Evolutionary conservation across 495 filamentous ascomycete genomes (phyloP), one percentile per base, ranked within the genome.

Genomic region (Neurospora sp.): DNA sequence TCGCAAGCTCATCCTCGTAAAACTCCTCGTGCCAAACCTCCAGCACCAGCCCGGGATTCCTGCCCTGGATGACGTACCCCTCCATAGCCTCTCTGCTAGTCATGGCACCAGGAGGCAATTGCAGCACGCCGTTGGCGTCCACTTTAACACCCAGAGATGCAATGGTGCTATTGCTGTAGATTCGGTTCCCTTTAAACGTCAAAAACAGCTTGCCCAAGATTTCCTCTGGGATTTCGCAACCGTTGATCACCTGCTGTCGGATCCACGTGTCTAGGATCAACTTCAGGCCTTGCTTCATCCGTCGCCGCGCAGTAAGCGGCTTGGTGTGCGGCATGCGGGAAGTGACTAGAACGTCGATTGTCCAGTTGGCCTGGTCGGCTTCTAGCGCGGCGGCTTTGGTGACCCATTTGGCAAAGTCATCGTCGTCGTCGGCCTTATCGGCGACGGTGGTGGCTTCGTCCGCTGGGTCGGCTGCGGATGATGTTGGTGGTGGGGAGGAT

Each of bases 101-200:
- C 81, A 38, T 78, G 80, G 69, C 84, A 77, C 5, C 75, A 73
- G 37, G 76, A 8, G 54, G 54, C 23, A 66, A 77, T 2, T 81
- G 79, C 31, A 76, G 81, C 31, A 70, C 79, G 71, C 75, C 83
- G 12, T 82, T 69, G n/a, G 74, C 75, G 71, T 85, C 84, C 5
- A 87, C 79, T 16, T 76, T 84, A 39, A 90, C 86, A 39, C 86
- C 92, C 71, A 92, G 85, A 39, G 90, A 90, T 69, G 84, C 88
- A 75, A 92, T 91, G 7, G 90, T 94, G 35, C 91, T 92, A 39
- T 89, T 84, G 73, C 92, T 89, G 76, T 90, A 96, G 3, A 97
- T 78, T 73, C 89, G 88, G 69, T 89, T 89, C 9, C 89, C 88
- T 70, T 89, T 91, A 91, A 93, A 97, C 3, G 92, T 95, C 18